Conservation (phyloP, 208 protist species). For the Crithidia acanthocephali region DNA sequence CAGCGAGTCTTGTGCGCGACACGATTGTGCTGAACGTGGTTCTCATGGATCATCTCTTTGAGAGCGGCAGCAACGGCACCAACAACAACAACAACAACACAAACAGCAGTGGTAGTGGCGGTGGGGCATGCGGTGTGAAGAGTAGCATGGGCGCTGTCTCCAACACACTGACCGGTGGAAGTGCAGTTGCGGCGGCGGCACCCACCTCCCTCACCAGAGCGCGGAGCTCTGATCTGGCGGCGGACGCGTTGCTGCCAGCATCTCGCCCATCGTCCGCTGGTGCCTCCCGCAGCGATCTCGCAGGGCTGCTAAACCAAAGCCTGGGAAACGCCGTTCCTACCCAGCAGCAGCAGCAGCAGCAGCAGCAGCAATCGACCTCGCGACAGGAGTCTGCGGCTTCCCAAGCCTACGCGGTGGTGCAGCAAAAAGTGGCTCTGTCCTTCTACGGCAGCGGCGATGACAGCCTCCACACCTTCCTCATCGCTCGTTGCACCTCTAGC, state of each 20-base stretch:
- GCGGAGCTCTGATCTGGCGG: slow-evolving; percentile 18
- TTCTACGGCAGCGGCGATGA: slow-evolving; percentile 36
- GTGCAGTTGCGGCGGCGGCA: neutral
- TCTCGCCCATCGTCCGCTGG: slow-evolving; percentile 3
- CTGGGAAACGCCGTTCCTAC: neutral
- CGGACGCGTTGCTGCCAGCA: slow-evolving; percentile 6
- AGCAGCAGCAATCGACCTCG: neutral
- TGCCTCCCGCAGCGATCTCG: slow-evolving; percentile 14
- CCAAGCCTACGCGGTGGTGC: slow-evolving; percentile 32
- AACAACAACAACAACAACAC: neutral
- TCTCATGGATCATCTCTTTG: slow-evolving; percentile 31
- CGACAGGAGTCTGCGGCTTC: neutral
- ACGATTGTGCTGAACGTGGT: slow-evolving; percentile 36
- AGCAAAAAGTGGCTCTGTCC: slow-evolving; percentile 16
- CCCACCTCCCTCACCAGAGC: slow-evolving; percentile 15
- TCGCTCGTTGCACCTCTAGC: slow-evolving; percentile 19
- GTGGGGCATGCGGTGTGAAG: neutral
- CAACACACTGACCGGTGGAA: neutral
- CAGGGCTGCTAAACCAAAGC: neutral
- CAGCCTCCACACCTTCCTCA: slow-evolving; percentile 34
- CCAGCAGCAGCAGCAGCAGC: neutral
- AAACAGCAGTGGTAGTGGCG: neutral
- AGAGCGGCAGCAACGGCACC: neutral
- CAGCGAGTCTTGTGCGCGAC: slow-evolving; percentile 18
- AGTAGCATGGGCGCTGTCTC: neutral